A percentile compares a stretch with the other conserved stretches of the same genome.
Evolutionary conservation across 495 filamentous ascomycete genomes (phyloP).

Genomic region (Xylaria telfairii): DNA sequence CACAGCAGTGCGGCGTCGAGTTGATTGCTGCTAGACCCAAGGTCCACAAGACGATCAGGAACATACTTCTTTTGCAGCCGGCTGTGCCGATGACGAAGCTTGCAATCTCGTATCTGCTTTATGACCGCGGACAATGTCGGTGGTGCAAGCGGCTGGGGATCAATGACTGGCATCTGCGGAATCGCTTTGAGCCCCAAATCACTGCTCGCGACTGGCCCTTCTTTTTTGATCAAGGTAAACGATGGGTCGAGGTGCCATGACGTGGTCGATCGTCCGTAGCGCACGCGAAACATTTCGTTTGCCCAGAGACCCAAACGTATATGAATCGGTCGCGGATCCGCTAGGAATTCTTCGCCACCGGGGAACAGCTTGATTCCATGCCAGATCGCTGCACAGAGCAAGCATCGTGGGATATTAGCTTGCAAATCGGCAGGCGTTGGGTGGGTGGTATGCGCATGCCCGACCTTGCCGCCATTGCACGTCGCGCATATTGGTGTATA

Average conservation of each 20-base stretch:
- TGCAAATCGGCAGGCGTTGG: not conserved
- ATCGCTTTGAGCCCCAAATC: not conserved
- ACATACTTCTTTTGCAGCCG: not conserved
- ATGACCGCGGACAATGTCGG: not conserved
- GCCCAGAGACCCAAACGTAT: not conserved
- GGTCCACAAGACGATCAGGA: not conserved
- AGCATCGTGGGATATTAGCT: not conserved
- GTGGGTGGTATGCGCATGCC: not conserved
- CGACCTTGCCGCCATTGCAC: not conserved
- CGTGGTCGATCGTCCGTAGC: not conserved
- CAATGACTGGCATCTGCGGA: not conserved
- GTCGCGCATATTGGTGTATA: not conserved
- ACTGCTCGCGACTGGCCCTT: not conserved
- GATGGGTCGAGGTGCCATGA: slow-evolving; percentile 1
- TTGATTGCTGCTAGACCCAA: not conserved
- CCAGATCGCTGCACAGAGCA: not conserved
- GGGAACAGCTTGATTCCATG: not conserved
- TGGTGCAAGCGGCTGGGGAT: not conserved
- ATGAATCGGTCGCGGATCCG: not conserved
- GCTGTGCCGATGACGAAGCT: not conserved
- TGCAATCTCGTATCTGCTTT: slow-evolving; percentile 1
- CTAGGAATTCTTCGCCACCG: not conserved
- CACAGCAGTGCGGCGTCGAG: not conserved
- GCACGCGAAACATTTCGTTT: not conserved
- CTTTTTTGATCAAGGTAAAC: not conserved